phyloP scores from a whole-genome alignment of 805 yeast genomes.

The Lipomyces starkeyi region DNA sequence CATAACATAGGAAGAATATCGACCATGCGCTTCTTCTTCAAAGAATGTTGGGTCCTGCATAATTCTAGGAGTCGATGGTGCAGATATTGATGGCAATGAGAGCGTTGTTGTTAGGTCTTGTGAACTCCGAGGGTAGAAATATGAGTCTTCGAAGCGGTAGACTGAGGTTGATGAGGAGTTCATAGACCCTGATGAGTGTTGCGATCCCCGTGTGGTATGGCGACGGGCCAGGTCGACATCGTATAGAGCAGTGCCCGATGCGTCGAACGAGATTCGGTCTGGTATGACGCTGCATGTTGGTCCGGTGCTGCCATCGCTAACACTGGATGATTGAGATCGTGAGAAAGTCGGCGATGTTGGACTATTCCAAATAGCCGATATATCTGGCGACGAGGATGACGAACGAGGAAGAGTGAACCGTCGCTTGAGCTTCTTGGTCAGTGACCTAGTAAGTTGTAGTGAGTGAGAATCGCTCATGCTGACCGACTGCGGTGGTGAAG shows the following conservation, averaged over 20 bases:
- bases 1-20: background rate
- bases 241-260: background rate
- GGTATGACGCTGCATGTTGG: background rate
- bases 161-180: conserved; percentile 7
- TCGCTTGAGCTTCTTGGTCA: conserved; percentile 29
- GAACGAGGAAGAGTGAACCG: conserved; percentile 33
- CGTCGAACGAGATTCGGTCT: conserved; percentile 7
- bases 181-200: background rate
- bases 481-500: background rate
- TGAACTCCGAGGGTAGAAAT: conserved; percentile 2
- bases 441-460: conserved; percentile 23
- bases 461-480: conserved; percentile 1
- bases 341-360: conserved; percentile 9
- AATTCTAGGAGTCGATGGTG: conserved; percentile 23
- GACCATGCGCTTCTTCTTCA: conserved; percentile 11
- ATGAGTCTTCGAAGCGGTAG: conserved; percentile 1
- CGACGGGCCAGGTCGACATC: background rate
- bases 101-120: conserved; percentile 1
- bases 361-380: background rate
- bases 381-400: conserved; percentile 6
- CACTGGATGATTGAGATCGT: background rate
- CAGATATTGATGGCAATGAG: background rate
- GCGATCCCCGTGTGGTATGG: background rate
- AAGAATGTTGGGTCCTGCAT: conserved; percentile 30
- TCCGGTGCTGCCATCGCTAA: conserved; percentile 5